Base-by-base conservation (phyloP, 345 rosid genomes). In the Eutrema yunnanense region DNA sequence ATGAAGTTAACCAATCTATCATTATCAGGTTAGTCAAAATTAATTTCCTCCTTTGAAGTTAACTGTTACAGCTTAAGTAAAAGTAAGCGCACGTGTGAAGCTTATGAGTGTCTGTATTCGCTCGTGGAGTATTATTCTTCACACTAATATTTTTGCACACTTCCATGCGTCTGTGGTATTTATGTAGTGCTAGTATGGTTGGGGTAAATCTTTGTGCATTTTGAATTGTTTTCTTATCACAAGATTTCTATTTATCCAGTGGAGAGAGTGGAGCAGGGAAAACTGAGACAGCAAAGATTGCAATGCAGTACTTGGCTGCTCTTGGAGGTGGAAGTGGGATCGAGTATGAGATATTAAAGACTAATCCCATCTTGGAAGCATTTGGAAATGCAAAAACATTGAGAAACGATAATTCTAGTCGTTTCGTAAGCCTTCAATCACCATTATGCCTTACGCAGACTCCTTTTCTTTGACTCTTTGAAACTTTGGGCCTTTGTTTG, bases 181-280 rank as follows among this genome's bases (percentile, higher is more conserved):
- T 22, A 22, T 22, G 26, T 22, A 22, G 26, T 22, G 2, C 63
- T 44, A 26, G 41, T 26, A 34, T 43, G 62, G n/a, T 55, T 2
- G 50, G 57, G 19, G 0, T 54, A 36, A 36, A 63, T 70, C 62
- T 38, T 75, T 71, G 3, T 64, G 50, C 69, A 34, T 73, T 26
- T 50, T 72, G 48, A 30, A 19, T 38, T 69, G 47, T 71, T 9
- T 78, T 50, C 52, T 68, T 29, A 68, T 76, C 26, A 19, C 69
- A 67, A 36, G 70, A 53, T 51, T 62, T 46, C 9, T 71, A 69
- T 86, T 81, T 71, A 53, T 79, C 5, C 83, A 95, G 99, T 53
- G 98, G 98, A 73, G 98, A 94, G 78, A 94, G 98, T 83, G 98
- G 97, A 79, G 97, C 98, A 6, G 99, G 99, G 74, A 95, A 95